Percentiles rank a stretch among this genome's conserved stretches.
These are phyloP conservation scores for Drechslerella coelobrocha DNA, from an alignment of 2,329 filamentous ascomycete genomes.

Conservation along the genomic window DNA sequence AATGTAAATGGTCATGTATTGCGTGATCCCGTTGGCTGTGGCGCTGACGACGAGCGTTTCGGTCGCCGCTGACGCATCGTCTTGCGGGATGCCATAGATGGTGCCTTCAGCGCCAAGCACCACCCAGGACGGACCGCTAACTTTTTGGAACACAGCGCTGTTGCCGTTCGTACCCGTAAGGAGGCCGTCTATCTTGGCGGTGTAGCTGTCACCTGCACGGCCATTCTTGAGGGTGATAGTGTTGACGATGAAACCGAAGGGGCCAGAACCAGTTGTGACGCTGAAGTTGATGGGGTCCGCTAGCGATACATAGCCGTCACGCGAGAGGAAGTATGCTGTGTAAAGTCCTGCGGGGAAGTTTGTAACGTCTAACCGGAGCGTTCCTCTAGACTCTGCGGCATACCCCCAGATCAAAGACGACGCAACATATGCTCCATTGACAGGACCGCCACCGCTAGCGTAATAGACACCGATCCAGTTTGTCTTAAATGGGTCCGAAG, in stretches of 20 bases:
- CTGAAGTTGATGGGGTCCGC: slow-evolving; percentile 57
- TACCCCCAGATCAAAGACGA: slow-evolving; percentile 58
- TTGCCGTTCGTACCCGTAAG: slow-evolving; percentile 55
- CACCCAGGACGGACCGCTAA: slow-evolving; percentile 57
- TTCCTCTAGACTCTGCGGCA: slow-evolving; percentile 62
- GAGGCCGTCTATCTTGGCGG: slow-evolving; percentile 57
- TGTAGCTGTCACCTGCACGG: slow-evolving; percentile 57
- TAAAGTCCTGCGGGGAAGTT: slow-evolving; percentile 74
- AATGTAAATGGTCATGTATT: slow-evolving; percentile 56
- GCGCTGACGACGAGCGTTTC: slow-evolving; percentile 56
- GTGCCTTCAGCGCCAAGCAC: slow-evolving; percentile 56
- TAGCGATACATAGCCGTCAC: slow-evolving; percentile 66
- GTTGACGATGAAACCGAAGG: slow-evolving; percentile 56
- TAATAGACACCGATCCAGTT: slow-evolving; percentile 60
- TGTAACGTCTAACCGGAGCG: slow-evolving; percentile 82
- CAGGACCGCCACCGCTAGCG: slow-evolving; percentile 57
- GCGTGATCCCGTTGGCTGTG: slow-evolving; percentile 54
- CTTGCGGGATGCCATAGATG: slow-evolving; percentile 58
- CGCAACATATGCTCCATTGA: slow-evolving; percentile 55
- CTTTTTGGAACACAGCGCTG: slow-evolving; percentile 55
- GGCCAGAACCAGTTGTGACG: slow-evolving; percentile 32
- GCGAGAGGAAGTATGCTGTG: slow-evolving; percentile 78
- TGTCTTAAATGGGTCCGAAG: slow-evolving; percentile 52
- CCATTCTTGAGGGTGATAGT: slow-evolving; percentile 58
- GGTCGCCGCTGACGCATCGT: slow-evolving; percentile 50